Base-by-base conservation (phyloP, 2,329 filamentous ascomycete genomes). In the Torrubiellomyces zombiae region DNA sequence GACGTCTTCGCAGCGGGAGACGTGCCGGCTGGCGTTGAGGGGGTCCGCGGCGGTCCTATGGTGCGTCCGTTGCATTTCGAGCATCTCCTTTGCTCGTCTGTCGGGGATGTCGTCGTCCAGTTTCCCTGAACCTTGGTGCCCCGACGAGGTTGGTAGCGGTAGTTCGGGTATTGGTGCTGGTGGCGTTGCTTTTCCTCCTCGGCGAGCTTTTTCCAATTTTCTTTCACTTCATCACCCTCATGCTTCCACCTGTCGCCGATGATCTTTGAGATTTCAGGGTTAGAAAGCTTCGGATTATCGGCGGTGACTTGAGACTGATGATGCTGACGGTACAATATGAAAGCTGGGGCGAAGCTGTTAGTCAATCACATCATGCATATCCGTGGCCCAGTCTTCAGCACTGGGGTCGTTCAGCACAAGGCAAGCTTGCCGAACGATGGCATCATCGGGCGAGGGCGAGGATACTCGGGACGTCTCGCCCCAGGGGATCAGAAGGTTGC, bases 201-300 rank as follows among this genome's bases (percentile, higher is more conserved):
- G 31, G 89, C 89, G 28, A 92, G 66, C 32, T 66, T 64, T 50
- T 89, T 92, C 89, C 89, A 98, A 47, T 75, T 67, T 34, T 73
- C 68, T 53, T 92, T 92, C 29, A 74, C 63, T 26, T 78, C 69
- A 14, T 75, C 64, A 4, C 72, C 55, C 43, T 91, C 74, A 28
- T 72, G 66, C 42, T 76, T 73, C 89, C 89, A 98, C 66, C 85
- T 76, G 47, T 82, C 71, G 26, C 86, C 86, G 38, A 95, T 92
- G 39, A 95, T 91, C 53, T 94, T 94, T 36, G 86, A 94, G 39
- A 95, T 92, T 26, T 94, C 82, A 3, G 86, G 86, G 51, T 95
- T 95, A 22, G 85, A 75, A 35, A 94, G 68, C 21, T 82, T 79
- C n/a, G 85, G 86, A 42, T 94, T 69, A 38, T 80, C 67, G 27